Base-by-base conservation (phyloP, 495 filamentous ascomycete species). In the Jackrogersella multiformis region DNA sequence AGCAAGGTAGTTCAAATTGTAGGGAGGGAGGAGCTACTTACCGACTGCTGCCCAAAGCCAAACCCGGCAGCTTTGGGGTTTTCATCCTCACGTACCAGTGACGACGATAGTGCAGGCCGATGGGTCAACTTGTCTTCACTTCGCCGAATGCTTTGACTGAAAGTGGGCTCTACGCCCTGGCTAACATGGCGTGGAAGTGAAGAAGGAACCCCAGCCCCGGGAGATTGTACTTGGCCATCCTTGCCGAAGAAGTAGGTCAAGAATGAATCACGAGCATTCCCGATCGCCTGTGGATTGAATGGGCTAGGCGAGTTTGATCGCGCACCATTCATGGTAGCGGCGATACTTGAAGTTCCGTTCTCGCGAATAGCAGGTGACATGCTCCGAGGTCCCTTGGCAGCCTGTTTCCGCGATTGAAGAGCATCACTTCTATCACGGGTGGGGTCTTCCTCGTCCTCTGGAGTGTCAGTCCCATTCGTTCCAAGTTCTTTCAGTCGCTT, bases 161-260 rank as follows among this genome's bases (percentile, higher is more conserved):
- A 90, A 62, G 85, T 95, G 21, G 90, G 89, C 68, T 97, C 94
- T 24, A 84, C 81, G 18, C 84, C 83, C 71, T 92, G 88, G 75
- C 86, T 90, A 20, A 90, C 87, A 66, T 94, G 90, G 63, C 91
- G 81, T 61, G 73, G 82, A 66, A 74, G 82, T 72, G 69, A 68
- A 45, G 79, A 69, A 23, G 72, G 65, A 13, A 72, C 66, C 0
- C 81, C 78, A 3, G 79, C 74, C 6, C 81, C 74, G 6, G 73
- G 53, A 34, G 76, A 68, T 45, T 85, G 84, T 38, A 84, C 70
- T 2, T 82, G 79, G 10, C 92, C 92, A 65, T 98, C 94, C 68
- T 98, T 97, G 51, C 95, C 93, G 71, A 99, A 99, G 81, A 99
- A 99, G 75, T 98, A 99, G 76, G 94, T 97, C 54, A 99, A 77